Conservation (phyloP, 1,284 basidiomycete genomes). For the Rhodotorula sp. region DNA sequence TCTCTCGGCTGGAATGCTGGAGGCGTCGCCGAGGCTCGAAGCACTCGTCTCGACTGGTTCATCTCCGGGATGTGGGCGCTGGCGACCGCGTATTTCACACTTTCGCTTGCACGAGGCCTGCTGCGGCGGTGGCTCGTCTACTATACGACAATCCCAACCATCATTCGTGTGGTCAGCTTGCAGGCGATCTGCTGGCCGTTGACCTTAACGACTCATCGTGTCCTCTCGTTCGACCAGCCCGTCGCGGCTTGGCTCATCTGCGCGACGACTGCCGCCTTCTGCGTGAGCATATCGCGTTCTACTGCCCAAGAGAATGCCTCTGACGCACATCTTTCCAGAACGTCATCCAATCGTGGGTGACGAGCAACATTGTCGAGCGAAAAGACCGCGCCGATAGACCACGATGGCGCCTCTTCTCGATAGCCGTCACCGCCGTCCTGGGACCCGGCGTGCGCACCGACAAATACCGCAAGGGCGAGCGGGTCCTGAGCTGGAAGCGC, state of each 20-base stretch:
- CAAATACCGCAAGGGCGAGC: conserved; percentile 38
- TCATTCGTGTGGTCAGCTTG: conserved; percentile 42
- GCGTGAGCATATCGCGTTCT: conserved; percentile 7
- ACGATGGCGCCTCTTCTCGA: conserved; percentile 23
- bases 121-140: conserved; percentile 44
- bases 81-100: conserved; percentile 43
- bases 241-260: conserved; percentile 40
- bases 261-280: conserved; percentile 43
- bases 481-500: conserved; percentile 35
- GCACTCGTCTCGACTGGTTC: conserved; percentile 43
- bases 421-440: conserved; percentile 30
- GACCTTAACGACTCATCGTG: conserved; percentile 39
- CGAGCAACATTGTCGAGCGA: conserved; percentile 41
- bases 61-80: conserved; percentile 42
- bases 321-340: conserved; percentile 16
- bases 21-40: conserved; percentile 22
- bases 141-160: conserved; percentile 41
- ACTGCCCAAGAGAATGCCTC: background rate
- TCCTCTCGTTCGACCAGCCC: conserved; percentile 40
- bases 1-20: conserved; percentile 12
- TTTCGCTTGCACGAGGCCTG: conserved; percentile 41
- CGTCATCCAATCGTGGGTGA: conserved; percentile 41
- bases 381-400: conserved; percentile 32
- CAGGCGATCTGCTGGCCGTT: conserved; percentile 46
- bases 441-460: conserved; percentile 38